Evolutionary conservation across 495 filamentous ascomycete species (phyloP), one percentile per base, ranked within the genome.

Genomic region (Penicillium paxilli): DNA sequence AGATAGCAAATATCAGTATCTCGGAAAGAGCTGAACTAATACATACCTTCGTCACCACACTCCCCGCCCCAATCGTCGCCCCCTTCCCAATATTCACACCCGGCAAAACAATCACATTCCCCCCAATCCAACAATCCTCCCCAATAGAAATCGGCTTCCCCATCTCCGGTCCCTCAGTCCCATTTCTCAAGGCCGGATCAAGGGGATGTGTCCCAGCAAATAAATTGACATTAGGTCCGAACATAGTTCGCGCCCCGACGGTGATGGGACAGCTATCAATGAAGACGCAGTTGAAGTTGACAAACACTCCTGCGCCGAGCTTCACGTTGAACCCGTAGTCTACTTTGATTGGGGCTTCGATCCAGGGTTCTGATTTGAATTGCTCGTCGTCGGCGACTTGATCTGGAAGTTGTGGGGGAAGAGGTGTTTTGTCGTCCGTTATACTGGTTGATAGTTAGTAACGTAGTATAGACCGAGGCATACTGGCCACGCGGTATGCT

Each of bases 51-150:
- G 89, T 95, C 10, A 96, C 92, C 17, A 96, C 90, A 67, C 87
- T 90, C 0, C 89, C 91, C n/a, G 92, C 91, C 0, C 89, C 92
- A 59, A 96, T 78, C 0, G 86, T 86, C 16, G 80, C 81, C 1
- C 91, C 87, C 57, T 81, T 87, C 0, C 92, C 92, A 54, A 96
- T 86, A 6, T 76, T 92, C 21, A 97, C 89, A 0, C 92, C 92
- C 0, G 89, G 84, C 16, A 89, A 67, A 6, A 97, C 76, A 33
- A 79, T 80, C 8, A 88, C 90, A 65, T 87, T 87, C 0, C 92
- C 92, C 0, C 88, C 90, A 22, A 97, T 66, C 92, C 92, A 97
- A 58, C 90, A 94, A 67, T 96, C 92, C 60, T 95, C 89, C 0
- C 86, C 90, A 52, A 96, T 84, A 12, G 72, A 78, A 57, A 97